Evolutionary conservation across 2,329 filamentous ascomycete species (phyloP).

Genomic region (Fusarium liriodendri): DNA sequence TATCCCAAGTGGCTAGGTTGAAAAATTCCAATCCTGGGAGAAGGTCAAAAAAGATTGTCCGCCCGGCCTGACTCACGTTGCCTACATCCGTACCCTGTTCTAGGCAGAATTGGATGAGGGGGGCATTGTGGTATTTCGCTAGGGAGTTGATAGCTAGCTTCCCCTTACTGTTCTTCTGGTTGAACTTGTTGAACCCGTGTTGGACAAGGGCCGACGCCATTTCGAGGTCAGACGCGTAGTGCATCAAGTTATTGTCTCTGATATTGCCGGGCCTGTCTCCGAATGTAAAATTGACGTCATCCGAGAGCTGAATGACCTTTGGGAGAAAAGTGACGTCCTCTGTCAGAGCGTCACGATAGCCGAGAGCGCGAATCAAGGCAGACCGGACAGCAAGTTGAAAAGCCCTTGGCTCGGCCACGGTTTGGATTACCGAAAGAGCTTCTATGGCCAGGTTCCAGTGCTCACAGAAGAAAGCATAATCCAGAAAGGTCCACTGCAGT

Average conservation of each 20-base stretch:
- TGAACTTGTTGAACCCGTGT: neutral
- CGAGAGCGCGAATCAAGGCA: accelerated
- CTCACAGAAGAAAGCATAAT: neutral
- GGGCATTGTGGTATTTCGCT: accelerated
- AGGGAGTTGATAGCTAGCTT: neutral
- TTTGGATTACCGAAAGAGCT: neutral
- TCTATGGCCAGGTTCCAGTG: neutral
- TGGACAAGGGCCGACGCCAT: neutral
- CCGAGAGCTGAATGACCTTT: neutral
- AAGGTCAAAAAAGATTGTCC: neutral
- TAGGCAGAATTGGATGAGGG: neutral
- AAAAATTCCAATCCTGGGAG: accelerated
- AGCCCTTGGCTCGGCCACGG: neutral
- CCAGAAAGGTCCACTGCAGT: neutral
- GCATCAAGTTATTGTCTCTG: neutral
- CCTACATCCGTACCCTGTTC: neutral
- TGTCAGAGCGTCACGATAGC: accelerated
- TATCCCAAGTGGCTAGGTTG: neutral
- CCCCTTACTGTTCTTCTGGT: neutral
- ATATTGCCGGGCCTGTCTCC: too few relatives aligned
- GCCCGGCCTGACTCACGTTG: neutral
- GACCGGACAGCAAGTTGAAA: neutral
- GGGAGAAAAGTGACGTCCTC: neutral
- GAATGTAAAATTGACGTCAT: neutral
- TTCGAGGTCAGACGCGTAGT: neutral